phyloP scores from a whole-genome alignment of 768 basidiomycete species.

The Kwoniella dejecticola region DNA sequence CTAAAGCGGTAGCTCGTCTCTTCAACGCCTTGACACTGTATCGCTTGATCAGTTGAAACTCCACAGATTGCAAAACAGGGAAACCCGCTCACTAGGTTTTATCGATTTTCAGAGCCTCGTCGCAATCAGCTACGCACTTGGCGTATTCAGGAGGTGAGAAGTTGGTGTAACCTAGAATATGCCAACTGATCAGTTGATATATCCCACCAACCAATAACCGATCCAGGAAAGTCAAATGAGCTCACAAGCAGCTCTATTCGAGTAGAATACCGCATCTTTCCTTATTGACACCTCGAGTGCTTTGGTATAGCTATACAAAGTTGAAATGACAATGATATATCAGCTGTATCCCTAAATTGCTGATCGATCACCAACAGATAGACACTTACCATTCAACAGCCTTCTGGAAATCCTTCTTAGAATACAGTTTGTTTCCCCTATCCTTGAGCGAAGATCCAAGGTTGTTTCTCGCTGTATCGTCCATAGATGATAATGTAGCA shows the following conservation, averaged over 20 bases:
- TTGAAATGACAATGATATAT: too few species aligned
- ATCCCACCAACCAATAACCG: conserved; percentile 9
- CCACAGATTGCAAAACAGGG: too few species aligned
- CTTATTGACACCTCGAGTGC: conserved; percentile 58
- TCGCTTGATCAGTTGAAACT: neutral
- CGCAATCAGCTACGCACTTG: conserved; percentile 81
- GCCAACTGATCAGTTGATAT: conserved; percentile 5
- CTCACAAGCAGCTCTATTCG: conserved; percentile 94
- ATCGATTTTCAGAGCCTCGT: conserved; percentile 82
- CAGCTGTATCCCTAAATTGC: conserved; percentile 12
- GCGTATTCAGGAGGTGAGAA: conserved; percentile 81
- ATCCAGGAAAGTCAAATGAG: neutral
- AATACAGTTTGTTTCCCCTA: conserved; percentile 59
- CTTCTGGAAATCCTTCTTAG: conserved; percentile 56
- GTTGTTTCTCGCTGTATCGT: conserved; percentile 53
- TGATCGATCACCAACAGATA: neutral
- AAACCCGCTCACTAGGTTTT: conserved; percentile 65
- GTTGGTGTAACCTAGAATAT: conserved; percentile 77
- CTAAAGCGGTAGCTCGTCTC: conserved; percentile 81
- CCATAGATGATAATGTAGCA: conserved; percentile 49
- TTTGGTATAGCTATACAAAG: conserved; percentile 56
- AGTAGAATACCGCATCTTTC: conserved; percentile 89
- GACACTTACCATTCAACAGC: conserved; percentile 55
- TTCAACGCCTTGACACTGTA: conserved; percentile 70
- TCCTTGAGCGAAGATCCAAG: conserved; percentile 63